Evolutionary conservation across 805 yeast genomes (phyloP), one percentile per base, ranked within the genome.

Genomic region (Lipomyces starkeyi): DNA sequence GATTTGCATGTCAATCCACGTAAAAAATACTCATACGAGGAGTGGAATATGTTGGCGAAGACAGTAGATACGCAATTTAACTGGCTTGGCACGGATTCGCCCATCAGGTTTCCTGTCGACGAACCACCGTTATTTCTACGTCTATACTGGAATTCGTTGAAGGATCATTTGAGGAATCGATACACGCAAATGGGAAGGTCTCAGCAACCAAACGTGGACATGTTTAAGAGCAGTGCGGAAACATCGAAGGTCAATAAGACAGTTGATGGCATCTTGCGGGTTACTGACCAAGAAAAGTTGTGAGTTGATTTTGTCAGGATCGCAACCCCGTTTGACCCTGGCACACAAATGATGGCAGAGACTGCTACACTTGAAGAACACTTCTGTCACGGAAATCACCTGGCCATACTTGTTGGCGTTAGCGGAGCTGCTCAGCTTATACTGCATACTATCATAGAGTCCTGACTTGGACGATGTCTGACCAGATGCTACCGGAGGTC

Each of bases 1-100:
- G 70, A 69, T 27, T 11, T 67, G 40, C 59, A 55, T 22, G 58
- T 54, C 5, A 65, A 79, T 34, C 84, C 85, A 0, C 72, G 74
- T 13, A 83, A 80, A 71, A 76, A 74, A 55, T 88, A 87, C 73
- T 70, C 78, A 8, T 86, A 78, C 72, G 81, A 82, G 2, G 87
- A 86, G 64, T 89, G 92, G 93, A 65, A 63, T 1, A 73, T 76
- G 17, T 74, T 85, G 59, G 69, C 83, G 43, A 65, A 71, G 8
- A 71, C 81, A 17, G 69, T 83, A 9, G 79, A 76, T 22, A 52
- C 74, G 2, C 70, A 78, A 1, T 76, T 79, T 49, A 88, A 81
- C 74, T 91, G 97, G 97, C 71, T 91, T 1, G 82, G 89, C 6
- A 87, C 86, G 1, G 74, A 78, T 1, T 87, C 93, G 0, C 97